These are phyloP conservation scores for Seminavis robusta DNA, from an alignment of 108 stramenopile species.

Conservation along the genomic window DNA sequence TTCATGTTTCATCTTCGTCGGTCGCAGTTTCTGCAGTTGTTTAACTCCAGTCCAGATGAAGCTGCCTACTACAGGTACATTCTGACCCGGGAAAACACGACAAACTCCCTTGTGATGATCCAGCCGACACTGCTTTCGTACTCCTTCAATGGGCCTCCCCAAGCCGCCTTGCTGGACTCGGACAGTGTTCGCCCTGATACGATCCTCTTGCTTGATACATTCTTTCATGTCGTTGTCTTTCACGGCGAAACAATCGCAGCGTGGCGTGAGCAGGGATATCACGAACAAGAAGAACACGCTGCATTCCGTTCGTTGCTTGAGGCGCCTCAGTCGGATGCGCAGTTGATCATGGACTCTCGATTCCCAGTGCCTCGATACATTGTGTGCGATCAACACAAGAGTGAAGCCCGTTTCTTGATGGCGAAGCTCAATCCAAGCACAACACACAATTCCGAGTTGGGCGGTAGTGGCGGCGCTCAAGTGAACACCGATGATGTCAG, in stretches of 20 bases:
- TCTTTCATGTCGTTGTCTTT: constrained; percentile 99
- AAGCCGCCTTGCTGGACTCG: constrained; percentile 94
- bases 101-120: constrained; percentile 98
- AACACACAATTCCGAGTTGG: constrained; percentile 90
- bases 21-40: constrained; percentile 94
- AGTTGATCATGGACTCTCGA: constrained; percentile 96
- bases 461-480: constrained; percentile 73
- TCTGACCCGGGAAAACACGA: constrained; percentile 86
- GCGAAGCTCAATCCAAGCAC: constrained; percentile 97
- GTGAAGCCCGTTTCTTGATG: constrained; percentile 98
- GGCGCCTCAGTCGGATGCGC: constrained; percentile 96
- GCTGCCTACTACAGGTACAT: constrained; percentile 95
- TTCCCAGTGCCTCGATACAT: constrained; percentile 98
- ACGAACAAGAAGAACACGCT: constrained; percentile 96
- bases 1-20: constrained; percentile 96
- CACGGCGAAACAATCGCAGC: constrained; percentile 99
- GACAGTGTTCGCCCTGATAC: constrained; percentile 93
- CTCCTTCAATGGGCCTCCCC: constrained; percentile 93
- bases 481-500: constrained; percentile 99
- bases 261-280: constrained; percentile 97
- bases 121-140: constrained; percentile 98
- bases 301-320: constrained; percentile 90
- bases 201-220: constrained; percentile 97
- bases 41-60: constrained; percentile 99
- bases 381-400: constrained; percentile 99